phyloP scores from a whole-genome alignment of 1,284 basidiomycete genomes.

The Rhodotorula sp. region DNA sequence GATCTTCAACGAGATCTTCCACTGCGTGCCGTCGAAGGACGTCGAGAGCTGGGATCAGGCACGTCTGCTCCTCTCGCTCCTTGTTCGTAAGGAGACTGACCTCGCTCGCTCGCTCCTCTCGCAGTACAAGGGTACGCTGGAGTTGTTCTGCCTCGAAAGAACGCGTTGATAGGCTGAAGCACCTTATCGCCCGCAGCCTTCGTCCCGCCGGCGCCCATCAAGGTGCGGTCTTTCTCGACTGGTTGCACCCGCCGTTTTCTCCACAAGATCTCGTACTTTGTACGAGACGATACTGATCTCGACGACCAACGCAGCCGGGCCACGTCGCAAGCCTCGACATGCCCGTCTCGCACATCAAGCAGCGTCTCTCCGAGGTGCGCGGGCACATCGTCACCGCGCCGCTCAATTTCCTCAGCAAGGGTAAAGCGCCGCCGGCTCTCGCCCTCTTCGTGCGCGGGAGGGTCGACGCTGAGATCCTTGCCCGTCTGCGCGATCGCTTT shows the following conservation, averaged over 20 bases:
- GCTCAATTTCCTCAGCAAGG: constrained; percentile 33
- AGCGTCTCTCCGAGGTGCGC: constrained; percentile 65
- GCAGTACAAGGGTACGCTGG: constrained; percentile 9
- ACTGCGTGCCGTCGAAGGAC: constrained; percentile 75
- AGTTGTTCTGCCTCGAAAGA: neutral
- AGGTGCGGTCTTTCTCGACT: constrained; percentile 53
- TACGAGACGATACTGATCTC: neutral
- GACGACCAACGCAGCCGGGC: constrained; percentile 52
- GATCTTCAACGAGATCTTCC: constrained; percentile 78
- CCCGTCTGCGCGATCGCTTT: neutral
- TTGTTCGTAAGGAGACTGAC: neutral
- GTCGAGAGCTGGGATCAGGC: constrained; percentile 59
- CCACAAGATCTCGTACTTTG: no score
- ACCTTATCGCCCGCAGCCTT: constrained; percentile 6
- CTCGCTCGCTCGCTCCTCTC: neutral
- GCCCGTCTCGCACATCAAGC: constrained; percentile 45
- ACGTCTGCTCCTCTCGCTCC: neutral
- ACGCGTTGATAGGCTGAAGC: accelerated
- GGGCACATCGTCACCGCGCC: constrained; percentile 58
- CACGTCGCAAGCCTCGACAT: constrained; percentile 62
- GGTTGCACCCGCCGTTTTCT: accelerated
- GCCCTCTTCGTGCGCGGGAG: neutral
- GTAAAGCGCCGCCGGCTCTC: neutral
- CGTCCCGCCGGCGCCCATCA: constrained; percentile 52
- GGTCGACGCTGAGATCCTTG: neutral